phyloP scores from a whole-genome alignment of 371 early-diverging fungal species.

The Actinomortierella wolfii region DNA sequence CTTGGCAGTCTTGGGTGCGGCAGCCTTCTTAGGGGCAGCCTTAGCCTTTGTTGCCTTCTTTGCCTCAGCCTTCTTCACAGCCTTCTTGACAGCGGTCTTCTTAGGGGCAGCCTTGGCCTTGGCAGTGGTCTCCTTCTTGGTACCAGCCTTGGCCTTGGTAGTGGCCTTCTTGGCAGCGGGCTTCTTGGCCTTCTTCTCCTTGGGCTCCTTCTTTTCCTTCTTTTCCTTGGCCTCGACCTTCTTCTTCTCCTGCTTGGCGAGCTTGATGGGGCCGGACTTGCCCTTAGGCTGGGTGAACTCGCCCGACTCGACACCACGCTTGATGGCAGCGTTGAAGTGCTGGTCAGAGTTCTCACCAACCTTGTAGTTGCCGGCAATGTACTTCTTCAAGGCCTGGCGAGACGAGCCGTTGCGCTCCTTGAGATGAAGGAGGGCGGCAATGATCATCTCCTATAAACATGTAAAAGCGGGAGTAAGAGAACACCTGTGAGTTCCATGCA shows the following conservation, averaged over 20 bases:
- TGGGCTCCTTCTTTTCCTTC: conserved; percentile 53
- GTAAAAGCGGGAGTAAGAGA: too few relatives aligned
- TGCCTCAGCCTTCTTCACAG: conserved; percentile 49
- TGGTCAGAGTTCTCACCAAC: conserved; percentile 64
- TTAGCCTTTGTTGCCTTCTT: conserved; percentile 57
- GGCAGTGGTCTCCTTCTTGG: conserved; percentile 50
- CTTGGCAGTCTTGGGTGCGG: conserved; percentile 46
- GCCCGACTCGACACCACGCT: conserved; percentile 72
- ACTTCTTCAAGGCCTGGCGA: conserved; percentile 84
- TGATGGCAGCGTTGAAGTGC: conserved; percentile 75
- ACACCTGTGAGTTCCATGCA: too few relatives aligned
- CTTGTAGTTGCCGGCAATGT: conserved; percentile 79
- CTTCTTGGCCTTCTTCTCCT: conserved; percentile 48
- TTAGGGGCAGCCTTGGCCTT: conserved; percentile 48
- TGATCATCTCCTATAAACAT: conserved; percentile 56
- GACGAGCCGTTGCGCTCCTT: conserved; percentile 83
- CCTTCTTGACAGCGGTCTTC: conserved; percentile 60
- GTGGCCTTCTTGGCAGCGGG: conserved; percentile 48
- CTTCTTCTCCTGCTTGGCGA: conserved; percentile 64
- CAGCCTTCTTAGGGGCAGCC: conserved; percentile 52
- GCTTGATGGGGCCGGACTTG: conserved; percentile 72
- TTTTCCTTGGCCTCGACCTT: conserved; percentile 57
- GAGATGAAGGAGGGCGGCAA: conserved; percentile 64
- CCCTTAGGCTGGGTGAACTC: conserved; percentile 77
- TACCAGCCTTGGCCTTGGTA: conserved; percentile 48